Evolutionary conservation across 2,329 filamentous ascomycete species (phyloP), one percentile per base, ranked within the genome.

Genomic region (Nothomitra cinnamomea): DNA sequence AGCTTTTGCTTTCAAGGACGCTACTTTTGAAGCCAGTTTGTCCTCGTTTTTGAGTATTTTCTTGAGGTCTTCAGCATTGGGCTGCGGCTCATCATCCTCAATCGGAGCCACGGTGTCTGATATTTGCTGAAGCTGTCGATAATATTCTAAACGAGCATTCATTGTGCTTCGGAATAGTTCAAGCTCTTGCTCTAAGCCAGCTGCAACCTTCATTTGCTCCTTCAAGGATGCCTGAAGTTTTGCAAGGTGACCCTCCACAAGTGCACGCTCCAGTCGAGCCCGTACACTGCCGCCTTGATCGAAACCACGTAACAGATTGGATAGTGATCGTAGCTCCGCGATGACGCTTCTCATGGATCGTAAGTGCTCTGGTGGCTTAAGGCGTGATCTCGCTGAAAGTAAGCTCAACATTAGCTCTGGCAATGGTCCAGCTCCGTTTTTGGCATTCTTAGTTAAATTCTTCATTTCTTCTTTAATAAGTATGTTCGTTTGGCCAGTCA

Each of bases 71-170:
- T 60, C 61, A 10, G 69, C 64, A 43, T 84, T 75, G 10, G 82
- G 70, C 1, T 70, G 71, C 12, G 77, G 70, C 21, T 81, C 74
- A 21, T 77, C 68, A 51, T 73, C 72, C 25, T 66, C 64, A 25
- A 61, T 43, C 1, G 59, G 49, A 19, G 47, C 42, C 24, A 54
- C 53, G 13, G 42, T 54, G 21, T 54, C 53, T 0, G 89, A 95
- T n/a, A 96, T 80, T 24, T 79, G 77, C 63, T 96, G 92, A 10
- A 96, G 73, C 62, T 95, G 88, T 3, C 83, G 80, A 63, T 96
- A 96, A 63, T 88, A 96, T 55, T 92, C 87, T 0, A 95, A 69
- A 13, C 92, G 82, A 38, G 80, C 74, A 61, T 96, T 96, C 79
- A 94, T 89, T 0, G 83, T 79, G 15, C 74, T 72, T 25, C 80